Evolutionary conservation across 2,329 filamentous ascomycete species (phyloP).

Genomic region (Aplosporella prunicola): DNA sequence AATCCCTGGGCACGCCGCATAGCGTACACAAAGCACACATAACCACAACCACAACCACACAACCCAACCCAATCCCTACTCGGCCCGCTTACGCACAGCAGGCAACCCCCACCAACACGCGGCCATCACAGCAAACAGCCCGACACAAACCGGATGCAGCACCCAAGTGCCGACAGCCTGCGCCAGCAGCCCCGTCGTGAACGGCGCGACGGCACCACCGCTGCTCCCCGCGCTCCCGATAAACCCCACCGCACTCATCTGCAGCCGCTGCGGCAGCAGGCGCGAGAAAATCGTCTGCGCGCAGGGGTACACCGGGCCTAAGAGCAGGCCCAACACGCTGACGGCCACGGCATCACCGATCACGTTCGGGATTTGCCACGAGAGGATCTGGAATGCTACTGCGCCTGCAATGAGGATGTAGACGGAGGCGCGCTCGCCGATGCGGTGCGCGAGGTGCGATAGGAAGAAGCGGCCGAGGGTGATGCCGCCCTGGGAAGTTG

Average conservation of each 20-base stretch:
- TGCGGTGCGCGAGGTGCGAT: slow-evolving; percentile 52
- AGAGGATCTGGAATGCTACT: slow-evolving; percentile 60
- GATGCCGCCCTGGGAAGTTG: slow-evolving; percentile 53
- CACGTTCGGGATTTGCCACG: slow-evolving; percentile 69
- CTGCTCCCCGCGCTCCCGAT: slow-evolving; percentile 61
- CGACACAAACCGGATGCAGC: slow-evolving; percentile 57
- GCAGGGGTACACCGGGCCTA: slow-evolving; percentile 74
- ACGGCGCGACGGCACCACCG: slow-evolving; percentile 58
- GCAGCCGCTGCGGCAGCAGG: slow-evolving; percentile 49
- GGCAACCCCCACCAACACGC: slow-evolving; percentile 56
- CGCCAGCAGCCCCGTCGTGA: slow-evolving; percentile 55
- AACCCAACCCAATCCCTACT: no score
- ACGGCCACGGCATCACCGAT: slow-evolving; percentile 41
- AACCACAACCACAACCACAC: no score
- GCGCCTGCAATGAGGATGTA: slow-evolving; percentile 53
- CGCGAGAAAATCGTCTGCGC: slow-evolving; percentile 55
- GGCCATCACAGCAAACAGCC: slow-evolving; percentile 55
- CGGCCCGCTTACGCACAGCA: slow-evolving; percentile 47
- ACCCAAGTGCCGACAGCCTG: slow-evolving; percentile 55
- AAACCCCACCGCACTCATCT: slow-evolving; percentile 55
- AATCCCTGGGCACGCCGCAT: no score
- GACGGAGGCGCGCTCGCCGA: slow-evolving; percentile 62
- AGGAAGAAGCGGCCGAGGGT: slow-evolving; percentile 67
- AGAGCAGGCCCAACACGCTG: slow-evolving; percentile 57
- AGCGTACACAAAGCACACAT: no score